phyloP scores from a whole-genome alignment of 2,329 filamentous ascomycete species.

The Arthroderma sp. region DNA sequence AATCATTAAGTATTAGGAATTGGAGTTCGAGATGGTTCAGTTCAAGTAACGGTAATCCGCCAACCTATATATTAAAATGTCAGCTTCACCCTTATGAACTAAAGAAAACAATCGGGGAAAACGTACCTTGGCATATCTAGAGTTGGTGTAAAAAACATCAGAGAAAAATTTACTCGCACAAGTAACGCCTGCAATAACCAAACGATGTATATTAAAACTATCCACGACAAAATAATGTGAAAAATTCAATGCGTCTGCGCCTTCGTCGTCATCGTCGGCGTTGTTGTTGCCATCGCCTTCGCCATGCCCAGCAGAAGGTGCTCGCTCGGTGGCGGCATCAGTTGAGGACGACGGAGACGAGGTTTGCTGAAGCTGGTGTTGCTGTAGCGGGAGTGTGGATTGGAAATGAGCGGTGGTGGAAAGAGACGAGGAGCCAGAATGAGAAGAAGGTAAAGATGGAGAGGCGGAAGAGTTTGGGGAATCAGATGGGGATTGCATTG shows the following conservation, averaged over 20 bases:
- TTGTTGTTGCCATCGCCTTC: background rate
- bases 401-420: constrained; percentile 11
- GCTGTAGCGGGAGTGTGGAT: constrained; percentile 10
- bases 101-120: background rate
- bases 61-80: constrained; percentile 51
- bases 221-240: constrained; percentile 85
- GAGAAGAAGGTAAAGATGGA: constrained; percentile 13
- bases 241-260: constrained; percentile 38
- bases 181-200: constrained; percentile 93
- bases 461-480: constrained; percentile 10
- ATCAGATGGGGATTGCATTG: constrained; percentile 12
- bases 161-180: constrained; percentile 99
- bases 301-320: background rate
- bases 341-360: background rate
- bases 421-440: constrained; percentile 11
- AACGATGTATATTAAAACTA: constrained; percentile 94
- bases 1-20: constrained; percentile 91
- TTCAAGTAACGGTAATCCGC: constrained; percentile 79
- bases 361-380: constrained; percentile 1
- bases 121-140: constrained; percentile 91
- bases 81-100: background rate
- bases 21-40: constrained; percentile 94
- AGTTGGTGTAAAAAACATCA: constrained; percentile 97
- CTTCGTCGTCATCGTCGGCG: constrained; percentile 5
- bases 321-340: background rate